Conservation (phyloP, 805 yeast genomes). For the Metschnikowia matae region DNA sequence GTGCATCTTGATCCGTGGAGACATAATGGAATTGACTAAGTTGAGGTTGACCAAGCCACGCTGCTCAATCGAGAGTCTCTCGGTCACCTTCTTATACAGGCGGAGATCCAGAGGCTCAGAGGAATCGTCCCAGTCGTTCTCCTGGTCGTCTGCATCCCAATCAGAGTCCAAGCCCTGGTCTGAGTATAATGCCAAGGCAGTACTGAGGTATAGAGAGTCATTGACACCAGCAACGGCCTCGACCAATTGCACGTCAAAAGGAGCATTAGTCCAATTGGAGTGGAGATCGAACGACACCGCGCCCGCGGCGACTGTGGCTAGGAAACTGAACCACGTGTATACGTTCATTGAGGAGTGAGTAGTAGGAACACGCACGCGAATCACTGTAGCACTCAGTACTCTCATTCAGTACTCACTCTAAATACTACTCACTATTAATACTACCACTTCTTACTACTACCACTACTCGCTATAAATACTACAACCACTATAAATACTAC, state of each 20-base stretch:
- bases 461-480: too few species aligned
- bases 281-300: constrained; percentile 7
- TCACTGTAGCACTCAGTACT: neutral
- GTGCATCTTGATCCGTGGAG: constrained; percentile 67
- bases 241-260: constrained; percentile 14
- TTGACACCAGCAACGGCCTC: constrained; percentile 15
- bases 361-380: neutral
- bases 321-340: neutral
- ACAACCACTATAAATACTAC: too few species aligned
- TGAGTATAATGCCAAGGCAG: constrained; percentile 5
- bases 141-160: constrained; percentile 9
- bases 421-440: too few species aligned
- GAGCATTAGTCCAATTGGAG: constrained; percentile 14
- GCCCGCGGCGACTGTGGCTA: constrained; percentile 1
- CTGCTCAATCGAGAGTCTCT: constrained; percentile 5
- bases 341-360: neutral
- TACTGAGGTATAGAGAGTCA: constrained; percentile 10
- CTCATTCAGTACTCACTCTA: too few species aligned
- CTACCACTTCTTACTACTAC: too few species aligned
- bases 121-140: neutral
- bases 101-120: neutral
- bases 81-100: neutral
- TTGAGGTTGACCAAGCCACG: constrained; percentile 36
- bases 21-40: constrained; percentile 43
- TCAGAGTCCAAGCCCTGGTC: constrained; percentile 8